Base-by-base conservation (phyloP, 2,329 filamentous ascomycete genomes). In the Penicillium corylophilum region DNA sequence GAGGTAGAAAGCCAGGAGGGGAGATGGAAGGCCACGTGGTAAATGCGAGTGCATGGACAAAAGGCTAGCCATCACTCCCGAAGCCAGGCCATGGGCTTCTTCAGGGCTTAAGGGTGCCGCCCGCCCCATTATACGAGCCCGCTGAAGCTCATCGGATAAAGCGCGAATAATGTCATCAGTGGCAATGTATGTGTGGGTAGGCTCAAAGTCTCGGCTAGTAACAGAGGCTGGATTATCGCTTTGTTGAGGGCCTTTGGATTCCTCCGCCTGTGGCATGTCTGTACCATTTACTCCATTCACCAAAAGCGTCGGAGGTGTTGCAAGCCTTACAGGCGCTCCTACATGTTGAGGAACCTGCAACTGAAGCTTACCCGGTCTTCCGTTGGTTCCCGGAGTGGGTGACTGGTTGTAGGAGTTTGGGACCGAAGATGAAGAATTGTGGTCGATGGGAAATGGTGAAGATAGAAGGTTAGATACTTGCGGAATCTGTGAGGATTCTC, bases 381-480 rank as follows among this genome's bases (percentile, higher is more conserved):
- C 56, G 28, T 59, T 56, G 24, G 54, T 48, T 16, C 64, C 52
- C 1, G 64, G 63, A 12, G 56, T 67, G 22, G 62, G 62, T 20
- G 59, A 64, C 38, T 67, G 67, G 28, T 64, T 59, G 38, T 67
- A 61, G 12, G 60, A 16, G 53, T 50, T 41, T 54, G 47, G 18
- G 18, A 56, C 53, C 6, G 52, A 50, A 36, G 48, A 57, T 10
- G 61, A 56, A 33, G 61, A 55, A 44, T 74, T 71, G 10, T 75
- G 70, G n/a, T 76, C 68, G 26, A 75, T 66, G 2, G 74, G 66
- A 13, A 77, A 72, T 22, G 74, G 76, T 8, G 76, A 67, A 6
- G 63, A 50, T 29, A 64, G 65, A 35, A 66, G 64, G 38, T 68
- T 67, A n/a, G 67, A 65, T 40, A 70, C 76, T 28, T 76, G 70